These are phyloP conservation scores for Agapanthus africanus DNA, from an alignment of 106 monocot genomes.

Conservation along the genomic window DNA sequence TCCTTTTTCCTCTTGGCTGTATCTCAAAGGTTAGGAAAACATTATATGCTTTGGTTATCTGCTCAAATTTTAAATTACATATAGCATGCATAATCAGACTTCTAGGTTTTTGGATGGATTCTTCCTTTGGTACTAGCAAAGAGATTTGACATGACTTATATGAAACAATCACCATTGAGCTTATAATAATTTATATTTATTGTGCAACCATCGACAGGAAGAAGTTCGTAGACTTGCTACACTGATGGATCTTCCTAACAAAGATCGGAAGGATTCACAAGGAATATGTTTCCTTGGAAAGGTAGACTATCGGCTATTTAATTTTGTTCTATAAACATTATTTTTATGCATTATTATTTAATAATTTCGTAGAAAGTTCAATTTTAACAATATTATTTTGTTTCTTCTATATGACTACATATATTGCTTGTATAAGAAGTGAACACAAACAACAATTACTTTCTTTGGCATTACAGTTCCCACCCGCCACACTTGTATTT, in stretches of 20 bases:
- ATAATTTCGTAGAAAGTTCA: no score
- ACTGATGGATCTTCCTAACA: slow-evolving; percentile 78
- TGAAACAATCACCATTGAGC: not conserved
- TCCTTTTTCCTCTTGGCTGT: slow-evolving; percentile 93
- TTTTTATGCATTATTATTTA: no score
- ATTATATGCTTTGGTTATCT: not conserved
- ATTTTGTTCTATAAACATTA: no score
- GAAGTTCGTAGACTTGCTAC: slow-evolving; percentile 82
- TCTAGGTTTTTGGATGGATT: not conserved
- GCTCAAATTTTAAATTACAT: not conserved
- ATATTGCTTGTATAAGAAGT: not conserved
- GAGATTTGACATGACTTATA: not conserved
- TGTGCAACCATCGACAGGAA: slow-evolving; percentile 33
- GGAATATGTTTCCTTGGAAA: slow-evolving; percentile 99
- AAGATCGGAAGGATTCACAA: slow-evolving; percentile 91
- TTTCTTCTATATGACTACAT: no score
- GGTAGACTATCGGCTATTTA: slow-evolving; percentile 25
- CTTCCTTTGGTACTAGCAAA: not conserved
- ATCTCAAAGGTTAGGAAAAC: slow-evolving; percentile 58
- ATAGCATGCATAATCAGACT: not conserved
- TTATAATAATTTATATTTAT: not conserved
- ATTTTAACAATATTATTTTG: no score
- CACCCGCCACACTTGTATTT: no score
- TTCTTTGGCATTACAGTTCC: no score
- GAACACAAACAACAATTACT: not conserved